phyloP scores from a whole-genome alignment of 2,329 filamentous ascomycete species.

The Calonectria pteridis region DNA sequence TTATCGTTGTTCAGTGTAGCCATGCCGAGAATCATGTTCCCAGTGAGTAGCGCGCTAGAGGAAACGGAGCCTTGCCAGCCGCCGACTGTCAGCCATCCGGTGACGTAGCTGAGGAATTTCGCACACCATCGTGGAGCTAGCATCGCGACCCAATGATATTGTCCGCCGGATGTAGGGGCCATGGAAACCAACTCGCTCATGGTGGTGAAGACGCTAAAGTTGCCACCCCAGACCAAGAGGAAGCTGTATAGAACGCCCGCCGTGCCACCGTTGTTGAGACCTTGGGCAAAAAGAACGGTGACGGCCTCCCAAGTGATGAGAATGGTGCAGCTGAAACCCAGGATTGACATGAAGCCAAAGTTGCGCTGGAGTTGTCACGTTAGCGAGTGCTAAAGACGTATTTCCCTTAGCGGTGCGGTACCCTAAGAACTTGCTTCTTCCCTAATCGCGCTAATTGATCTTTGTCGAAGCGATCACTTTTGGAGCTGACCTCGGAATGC shows the following conservation, averaged over 20 bases:
- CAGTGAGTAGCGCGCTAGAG: constrained; percentile 56
- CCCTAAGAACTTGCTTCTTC: constrained; percentile 47
- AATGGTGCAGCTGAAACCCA: constrained; percentile 65
- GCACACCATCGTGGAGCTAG: constrained; percentile 61
- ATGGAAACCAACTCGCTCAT: constrained; percentile 59
- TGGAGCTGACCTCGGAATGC: constrained; percentile 29
- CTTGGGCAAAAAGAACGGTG: constrained; percentile 49
- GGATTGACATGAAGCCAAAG: constrained; percentile 63
- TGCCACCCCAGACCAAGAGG: constrained; percentile 61
- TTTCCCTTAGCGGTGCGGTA: constrained; percentile 6
- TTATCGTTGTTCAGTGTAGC: constrained; percentile 47
- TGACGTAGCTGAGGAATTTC: constrained; percentile 66
- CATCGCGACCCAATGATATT: constrained; percentile 72
- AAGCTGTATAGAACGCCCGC: constrained; percentile 63
- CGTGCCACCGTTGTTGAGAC: constrained; percentile 58
- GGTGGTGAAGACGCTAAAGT: constrained; percentile 56
- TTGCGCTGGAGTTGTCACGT: constrained; percentile 52
- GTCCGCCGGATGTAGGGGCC: constrained; percentile 65
- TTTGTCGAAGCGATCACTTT: constrained; percentile 36
- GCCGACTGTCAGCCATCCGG: constrained; percentile 63
- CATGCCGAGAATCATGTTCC: constrained; percentile 57
- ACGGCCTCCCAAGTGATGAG: constrained; percentile 66
- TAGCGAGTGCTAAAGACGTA: background rate
- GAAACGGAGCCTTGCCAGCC: constrained; percentile 56
- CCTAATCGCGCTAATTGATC: constrained; percentile 44